Conservation (phyloP, 345 rosid species). For the Rhodamnia argentea region DNA sequence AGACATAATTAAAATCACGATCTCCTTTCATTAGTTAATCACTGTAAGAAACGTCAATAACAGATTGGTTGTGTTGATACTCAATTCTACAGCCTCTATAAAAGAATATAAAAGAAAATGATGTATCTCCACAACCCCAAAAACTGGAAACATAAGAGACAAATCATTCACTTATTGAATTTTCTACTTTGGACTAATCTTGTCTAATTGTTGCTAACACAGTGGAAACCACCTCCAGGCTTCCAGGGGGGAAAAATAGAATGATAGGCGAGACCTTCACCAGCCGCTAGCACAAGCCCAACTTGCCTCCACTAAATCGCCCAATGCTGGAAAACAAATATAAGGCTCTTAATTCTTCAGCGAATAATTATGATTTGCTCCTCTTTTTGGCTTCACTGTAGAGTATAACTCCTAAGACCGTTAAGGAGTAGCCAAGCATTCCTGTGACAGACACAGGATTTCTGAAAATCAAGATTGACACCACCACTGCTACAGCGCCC, state of each 20-base stretch:
- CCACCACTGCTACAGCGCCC: conserved; percentile 98
- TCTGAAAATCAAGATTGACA: conserved; percentile 86
- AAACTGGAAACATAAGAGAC: conserved; percentile 16
- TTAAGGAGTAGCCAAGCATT: conserved; percentile 91
- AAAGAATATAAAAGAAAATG: conserved; percentile 31
- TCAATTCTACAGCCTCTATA: conserved; percentile 28
- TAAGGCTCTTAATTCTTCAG: neutral
- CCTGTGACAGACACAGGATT: conserved; percentile 98
- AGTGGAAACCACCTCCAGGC: conserved; percentile 22
- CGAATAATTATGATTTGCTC: conserved; percentile 37
- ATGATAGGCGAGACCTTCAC: neutral
- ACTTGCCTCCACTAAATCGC: neutral
- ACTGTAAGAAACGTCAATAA: conserved; percentile 34
- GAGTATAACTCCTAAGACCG: conserved; percentile 84
- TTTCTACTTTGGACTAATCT: conserved; percentile 23
- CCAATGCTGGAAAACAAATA: neutral
- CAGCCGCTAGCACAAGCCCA: neutral
- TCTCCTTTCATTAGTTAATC: neutral
- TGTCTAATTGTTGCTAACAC: conserved; percentile 33
- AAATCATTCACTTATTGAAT: conserved; percentile 28
- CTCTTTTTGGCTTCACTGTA: conserved; percentile 98
- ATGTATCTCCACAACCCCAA: conserved; percentile 24
- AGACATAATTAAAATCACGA: neutral
- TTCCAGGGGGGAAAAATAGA: conserved; percentile 16
- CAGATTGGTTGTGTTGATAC: conserved; percentile 24